These are phyloP conservation scores for Phaeosphaeria sp. DNA, from an alignment of 2,329 filamentous ascomycete species.

Conservation along the genomic window DNA sequence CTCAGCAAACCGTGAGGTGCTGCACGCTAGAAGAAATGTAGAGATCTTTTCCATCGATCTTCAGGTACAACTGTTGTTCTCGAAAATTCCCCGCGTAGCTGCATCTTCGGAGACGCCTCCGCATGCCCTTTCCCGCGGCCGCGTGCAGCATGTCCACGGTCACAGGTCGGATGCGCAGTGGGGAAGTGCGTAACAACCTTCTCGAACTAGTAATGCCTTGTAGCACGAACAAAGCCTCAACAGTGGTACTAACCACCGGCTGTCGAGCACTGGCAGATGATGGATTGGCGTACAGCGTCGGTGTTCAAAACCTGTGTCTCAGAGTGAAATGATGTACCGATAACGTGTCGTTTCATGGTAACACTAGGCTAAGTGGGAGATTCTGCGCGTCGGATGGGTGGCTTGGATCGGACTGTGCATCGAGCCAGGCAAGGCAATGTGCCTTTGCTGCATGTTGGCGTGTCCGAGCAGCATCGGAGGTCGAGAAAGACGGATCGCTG, in stretches of 20 bases:
- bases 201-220: slow-evolving; percentile 25
- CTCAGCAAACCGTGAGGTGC: not conserved
- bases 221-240: slow-evolving; percentile 36
- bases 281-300: slow-evolving; percentile 31
- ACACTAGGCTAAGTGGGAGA: slow-evolving; percentile 18
- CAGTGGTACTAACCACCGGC: slow-evolving; percentile 35
- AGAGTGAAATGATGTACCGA: slow-evolving; percentile 20
- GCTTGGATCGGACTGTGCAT: slow-evolving; percentile 24
- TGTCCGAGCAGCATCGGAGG: not conserved
- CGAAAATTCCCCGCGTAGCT: not conserved
- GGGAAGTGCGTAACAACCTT: slow-evolving; percentile 15
- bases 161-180: slow-evolving; percentile 9
- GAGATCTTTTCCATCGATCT: not conserved
- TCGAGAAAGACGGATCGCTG: not conserved
- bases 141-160: not conserved
- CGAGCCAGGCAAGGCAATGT: not conserved
- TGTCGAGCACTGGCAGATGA: slow-evolving; percentile 32
- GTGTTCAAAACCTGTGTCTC: slow-evolving; percentile 18
- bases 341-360: slow-evolving; percentile 32
- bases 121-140: not conserved
- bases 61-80: not conserved
- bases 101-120: not conserved
- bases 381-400: slow-evolving; percentile 33
- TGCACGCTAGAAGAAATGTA: not conserved
- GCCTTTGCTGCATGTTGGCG: slow-evolving; percentile 4